A percentile compares a stretch with the other conserved stretches of the same genome.
phyloP scores from a whole-genome alignment of 345 rosid genomes.

The Eucalyptus curtisii region DNA sequence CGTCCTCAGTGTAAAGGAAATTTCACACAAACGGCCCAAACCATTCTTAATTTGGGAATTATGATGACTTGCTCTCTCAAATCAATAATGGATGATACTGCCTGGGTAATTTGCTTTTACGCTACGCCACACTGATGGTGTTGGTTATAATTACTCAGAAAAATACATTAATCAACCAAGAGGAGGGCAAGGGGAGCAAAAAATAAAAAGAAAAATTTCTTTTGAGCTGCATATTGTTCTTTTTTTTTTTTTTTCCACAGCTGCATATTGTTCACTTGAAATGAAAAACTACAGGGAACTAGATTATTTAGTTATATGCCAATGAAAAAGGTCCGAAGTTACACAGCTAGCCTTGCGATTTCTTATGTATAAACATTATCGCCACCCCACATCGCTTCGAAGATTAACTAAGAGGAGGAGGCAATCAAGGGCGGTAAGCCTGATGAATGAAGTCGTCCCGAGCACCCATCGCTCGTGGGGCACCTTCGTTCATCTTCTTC shows the following conservation, averaged over 20 bases:
- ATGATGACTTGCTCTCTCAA: neutral
- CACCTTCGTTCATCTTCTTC: neutral
- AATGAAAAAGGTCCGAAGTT: neutral
- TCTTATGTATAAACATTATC: fast-evolving
- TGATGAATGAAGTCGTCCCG: neutral
- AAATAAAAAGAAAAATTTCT: too few relatives aligned
- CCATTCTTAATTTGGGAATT: neutral
- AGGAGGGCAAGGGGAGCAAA: fast-evolving
- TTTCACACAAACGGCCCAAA: neutral
- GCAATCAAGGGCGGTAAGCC: neutral
- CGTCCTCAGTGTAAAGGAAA: fast-evolving
- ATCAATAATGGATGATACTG: neutral
- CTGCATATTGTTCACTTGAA: neutral
- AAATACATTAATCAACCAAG: neutral
- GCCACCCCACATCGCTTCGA: neutral
- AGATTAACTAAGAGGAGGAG: neutral
- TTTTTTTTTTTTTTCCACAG: too few relatives aligned
- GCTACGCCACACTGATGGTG: fast-evolving
- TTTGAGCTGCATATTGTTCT: neutral
- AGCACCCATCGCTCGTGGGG: neutral
- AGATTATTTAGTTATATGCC: neutral
- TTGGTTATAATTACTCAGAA: neutral
- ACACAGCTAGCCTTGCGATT: neutral
- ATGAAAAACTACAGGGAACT: neutral
- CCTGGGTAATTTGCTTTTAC: neutral